phyloP scores from a whole-genome alignment of 2,329 filamentous ascomycete genomes.

The Penicillium sp. region DNA sequence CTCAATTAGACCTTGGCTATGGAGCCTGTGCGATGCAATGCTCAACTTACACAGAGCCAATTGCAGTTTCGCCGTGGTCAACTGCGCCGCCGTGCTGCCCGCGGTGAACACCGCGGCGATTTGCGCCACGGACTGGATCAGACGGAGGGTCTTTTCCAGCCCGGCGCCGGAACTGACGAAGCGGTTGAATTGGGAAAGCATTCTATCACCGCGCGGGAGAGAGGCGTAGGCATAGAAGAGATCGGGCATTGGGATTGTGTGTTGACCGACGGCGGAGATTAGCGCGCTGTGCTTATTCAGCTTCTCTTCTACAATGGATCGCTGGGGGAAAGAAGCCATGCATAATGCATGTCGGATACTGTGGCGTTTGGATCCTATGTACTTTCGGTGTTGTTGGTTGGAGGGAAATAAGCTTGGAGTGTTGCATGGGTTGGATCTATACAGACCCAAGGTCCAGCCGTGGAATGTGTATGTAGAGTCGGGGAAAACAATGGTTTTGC shows the following conservation, averaged over 20 bases:
- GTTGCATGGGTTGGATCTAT: too few species aligned
- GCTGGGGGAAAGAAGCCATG: too few species aligned
- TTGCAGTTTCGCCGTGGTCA: conserved; percentile 39
- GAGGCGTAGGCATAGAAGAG: background rate
- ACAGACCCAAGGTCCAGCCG: too few species aligned
- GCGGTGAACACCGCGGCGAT: conserved; percentile 29
- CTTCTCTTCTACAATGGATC: too few species aligned
- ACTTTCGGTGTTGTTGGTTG: too few species aligned
- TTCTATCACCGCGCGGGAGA: background rate
- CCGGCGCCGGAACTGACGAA: conserved; percentile 34
- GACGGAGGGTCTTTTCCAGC: conserved; percentile 41
- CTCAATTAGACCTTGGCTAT: background rate
- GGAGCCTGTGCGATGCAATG: background rate
- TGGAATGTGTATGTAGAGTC: too few species aligned
- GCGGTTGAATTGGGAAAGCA: conserved; percentile 29
- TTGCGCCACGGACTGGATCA: conserved; percentile 39
- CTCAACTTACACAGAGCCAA: conserved; percentile 44
- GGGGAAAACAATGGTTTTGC: too few species aligned
- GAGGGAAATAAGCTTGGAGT: too few species aligned
- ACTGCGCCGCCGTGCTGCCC: conserved; percentile 34
- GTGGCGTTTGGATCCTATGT: too few species aligned
- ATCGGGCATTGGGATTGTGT: background rate
- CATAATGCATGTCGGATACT: too few species aligned
- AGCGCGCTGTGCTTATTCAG: too few species aligned
- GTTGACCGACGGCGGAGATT: background rate